These are phyloP conservation scores for Aspergillus oerlinghausenensis DNA, from an alignment of 2,329 filamentous ascomycete species.

Conservation along the genomic window DNA sequence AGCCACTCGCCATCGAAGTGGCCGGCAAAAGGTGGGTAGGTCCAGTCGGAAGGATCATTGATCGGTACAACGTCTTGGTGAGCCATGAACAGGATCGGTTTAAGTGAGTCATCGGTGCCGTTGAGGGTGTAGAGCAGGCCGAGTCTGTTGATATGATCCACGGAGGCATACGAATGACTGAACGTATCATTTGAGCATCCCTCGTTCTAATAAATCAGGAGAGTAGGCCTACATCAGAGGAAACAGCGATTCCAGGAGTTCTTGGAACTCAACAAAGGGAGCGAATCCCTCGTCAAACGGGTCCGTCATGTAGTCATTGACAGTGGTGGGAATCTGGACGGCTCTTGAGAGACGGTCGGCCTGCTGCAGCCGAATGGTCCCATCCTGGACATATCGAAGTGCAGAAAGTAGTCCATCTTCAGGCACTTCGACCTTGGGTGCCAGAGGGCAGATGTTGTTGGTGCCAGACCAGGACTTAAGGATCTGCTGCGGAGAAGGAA, in stretches of 20 bases:
- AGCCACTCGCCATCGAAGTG: slow-evolving; percentile 52
- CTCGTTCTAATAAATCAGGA: background rate
- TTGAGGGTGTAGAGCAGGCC: slow-evolving; percentile 58
- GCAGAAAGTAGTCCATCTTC: slow-evolving; percentile 27
- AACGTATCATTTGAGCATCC: slow-evolving; percentile 12
- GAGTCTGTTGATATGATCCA: slow-evolving; percentile 59
- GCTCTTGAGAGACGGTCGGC: slow-evolving; percentile 51
- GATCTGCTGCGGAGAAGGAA: slow-evolving; percentile 23
- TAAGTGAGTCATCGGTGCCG: slow-evolving; percentile 51
- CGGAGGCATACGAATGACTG: slow-evolving; percentile 36
- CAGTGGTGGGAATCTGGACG: slow-evolving; percentile 51
- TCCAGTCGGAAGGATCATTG: slow-evolving; percentile 48
- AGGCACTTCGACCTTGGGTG: slow-evolving; percentile 22
- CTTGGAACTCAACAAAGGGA: slow-evolving; percentile 52
- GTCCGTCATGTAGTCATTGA: slow-evolving; percentile 33
- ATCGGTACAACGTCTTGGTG: slow-evolving; percentile 57
- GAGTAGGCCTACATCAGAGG: slow-evolving; percentile 42
- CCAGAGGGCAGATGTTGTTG: slow-evolving; percentile 26
- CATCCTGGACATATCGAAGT: slow-evolving; percentile 25
- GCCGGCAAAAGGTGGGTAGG: slow-evolving; percentile 50
- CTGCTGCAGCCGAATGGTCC: slow-evolving; percentile 34
- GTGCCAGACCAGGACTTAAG: slow-evolving; percentile 7
- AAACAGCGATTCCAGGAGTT: slow-evolving; percentile 48
- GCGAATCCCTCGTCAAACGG: slow-evolving; percentile 58
- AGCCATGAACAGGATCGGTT: slow-evolving; percentile 51